A percentile compares a stretch with the other conserved stretches of the same genome.
These are phyloP conservation scores for Solanum stenotomum DNA, from an alignment of 257 asterid genomes.

Conservation along the genomic window DNA sequence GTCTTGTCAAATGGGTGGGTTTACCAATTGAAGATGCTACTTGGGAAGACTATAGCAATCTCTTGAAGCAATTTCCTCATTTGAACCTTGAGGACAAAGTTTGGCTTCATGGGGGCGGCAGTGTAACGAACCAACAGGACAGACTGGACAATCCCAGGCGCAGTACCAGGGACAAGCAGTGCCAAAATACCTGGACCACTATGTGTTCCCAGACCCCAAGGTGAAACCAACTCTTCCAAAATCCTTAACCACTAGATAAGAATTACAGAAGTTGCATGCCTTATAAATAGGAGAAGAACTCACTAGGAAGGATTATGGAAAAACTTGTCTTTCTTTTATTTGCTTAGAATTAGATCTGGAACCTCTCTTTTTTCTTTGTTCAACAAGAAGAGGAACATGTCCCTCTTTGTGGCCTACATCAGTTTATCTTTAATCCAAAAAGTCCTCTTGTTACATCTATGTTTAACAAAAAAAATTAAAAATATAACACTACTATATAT, in stretches of 20 bases:
- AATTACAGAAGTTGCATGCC: neutral
- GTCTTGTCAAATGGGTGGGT: too few species aligned
- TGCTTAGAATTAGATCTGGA: too few species aligned
- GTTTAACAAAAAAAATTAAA: too few species aligned
- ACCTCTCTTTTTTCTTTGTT: neutral
- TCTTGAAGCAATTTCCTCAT: too few species aligned
- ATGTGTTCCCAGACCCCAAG: neutral
- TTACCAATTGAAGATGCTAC: too few species aligned
- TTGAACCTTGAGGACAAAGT: too few species aligned
- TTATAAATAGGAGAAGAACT: neutral
- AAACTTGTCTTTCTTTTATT: neutral
- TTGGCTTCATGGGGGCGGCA: too few species aligned
- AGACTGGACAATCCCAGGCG: neutral
- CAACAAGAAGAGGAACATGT: neutral
- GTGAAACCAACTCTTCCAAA: neutral
- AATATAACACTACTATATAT: too few species aligned
- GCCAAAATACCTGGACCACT: neutral
- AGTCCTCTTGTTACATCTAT: too few species aligned
- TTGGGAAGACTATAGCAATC: too few species aligned
- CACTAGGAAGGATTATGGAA: neutral
- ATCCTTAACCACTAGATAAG: neutral
- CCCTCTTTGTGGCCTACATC: neutral
- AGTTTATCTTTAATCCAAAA: too few species aligned
- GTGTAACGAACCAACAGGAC: neutral
- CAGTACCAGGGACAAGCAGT: neutral